These are phyloP conservation scores for Hypoxylon subgilvum DNA, from an alignment of 495 filamentous ascomycete genomes.

Conservation along the genomic window DNA sequence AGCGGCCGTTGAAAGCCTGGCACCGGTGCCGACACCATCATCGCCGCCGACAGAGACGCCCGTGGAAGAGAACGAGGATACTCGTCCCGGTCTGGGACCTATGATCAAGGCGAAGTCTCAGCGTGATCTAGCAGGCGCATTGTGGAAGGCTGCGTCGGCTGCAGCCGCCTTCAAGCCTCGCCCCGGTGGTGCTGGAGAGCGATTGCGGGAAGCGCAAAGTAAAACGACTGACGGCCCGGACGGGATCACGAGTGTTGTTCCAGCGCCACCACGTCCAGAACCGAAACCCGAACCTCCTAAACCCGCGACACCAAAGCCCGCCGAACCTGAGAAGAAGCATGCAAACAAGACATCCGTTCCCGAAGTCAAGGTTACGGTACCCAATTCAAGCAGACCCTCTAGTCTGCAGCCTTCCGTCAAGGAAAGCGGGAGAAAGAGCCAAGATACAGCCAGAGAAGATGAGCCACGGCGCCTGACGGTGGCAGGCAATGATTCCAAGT, in stretches of 20 bases:
- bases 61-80: constrained; percentile 57
- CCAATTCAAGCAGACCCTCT: constrained; percentile 44
- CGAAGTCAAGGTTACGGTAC: constrained; percentile 57
- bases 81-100: constrained; percentile 80
- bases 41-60: constrained; percentile 39
- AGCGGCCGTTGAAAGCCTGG: constrained; percentile 27
- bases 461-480: constrained; percentile 63
- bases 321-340: constrained; percentile 42
- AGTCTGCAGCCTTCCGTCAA: constrained; percentile 51
- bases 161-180: constrained; percentile 82
- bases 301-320: constrained; percentile 27
- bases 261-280: constrained; percentile 66
- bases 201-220: constrained; percentile 61
- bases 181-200: constrained; percentile 79
- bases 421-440: constrained; percentile 47
- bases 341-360: constrained; percentile 50
- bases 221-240: constrained; percentile 70
- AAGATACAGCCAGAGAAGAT: constrained; percentile 45
- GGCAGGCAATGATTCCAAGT: constrained; percentile 76
- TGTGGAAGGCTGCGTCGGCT: constrained; percentile 84
- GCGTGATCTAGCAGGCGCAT: constrained; percentile 73
- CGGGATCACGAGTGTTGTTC: constrained; percentile 86
- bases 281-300: constrained; percentile 30
- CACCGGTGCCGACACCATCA: too few relatives aligned
- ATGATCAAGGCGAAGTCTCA: constrained; percentile 80